A percentile compares a stretch with the other conserved stretches of the same genome.
phyloP scores from a whole-genome alignment of 2,329 filamentous ascomycete species.

The Aspergillus arachidicola region DNA sequence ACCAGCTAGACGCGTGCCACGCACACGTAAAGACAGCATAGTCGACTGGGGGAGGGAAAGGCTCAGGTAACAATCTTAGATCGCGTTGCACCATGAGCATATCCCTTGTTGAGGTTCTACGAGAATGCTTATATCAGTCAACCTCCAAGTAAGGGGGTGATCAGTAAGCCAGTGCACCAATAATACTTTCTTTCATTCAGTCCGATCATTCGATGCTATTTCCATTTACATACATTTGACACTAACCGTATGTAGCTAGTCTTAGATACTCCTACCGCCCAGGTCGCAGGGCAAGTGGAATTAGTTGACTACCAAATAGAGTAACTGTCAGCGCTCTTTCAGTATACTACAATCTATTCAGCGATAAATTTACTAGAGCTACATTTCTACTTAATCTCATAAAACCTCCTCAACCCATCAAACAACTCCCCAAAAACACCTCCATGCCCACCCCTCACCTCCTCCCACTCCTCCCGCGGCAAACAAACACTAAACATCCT shows the following conservation, averaged over 20 bases:
- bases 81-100: neutral
- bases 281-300: neutral
- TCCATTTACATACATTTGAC: neutral
- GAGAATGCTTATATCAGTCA: neutral
- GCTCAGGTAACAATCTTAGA: neutral
- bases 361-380: no score
- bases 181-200: neutral
- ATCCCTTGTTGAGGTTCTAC: neutral
- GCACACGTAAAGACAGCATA: constrained; percentile 2
- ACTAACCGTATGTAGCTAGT: neutral
- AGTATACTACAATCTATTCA: no score
- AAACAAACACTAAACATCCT: no score
- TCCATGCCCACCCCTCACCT: no score
- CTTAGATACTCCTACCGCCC: neutral
- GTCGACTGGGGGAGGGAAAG: neutral
- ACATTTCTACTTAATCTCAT: no score
- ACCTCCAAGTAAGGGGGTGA: neutral
- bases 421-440: no score
- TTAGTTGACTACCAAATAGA: neutral
- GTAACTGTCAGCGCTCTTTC: neutral
- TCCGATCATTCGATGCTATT: neutral
- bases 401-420: no score
- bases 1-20: constrained; percentile 7
- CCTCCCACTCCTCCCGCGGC: no score
- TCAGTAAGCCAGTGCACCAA: neutral